A percentile compares a stretch with the other conserved stretches of the same genome.
phyloP scores from a whole-genome alignment of 805 yeast genomes.

The Zygotorulaspora florentina region DNA sequence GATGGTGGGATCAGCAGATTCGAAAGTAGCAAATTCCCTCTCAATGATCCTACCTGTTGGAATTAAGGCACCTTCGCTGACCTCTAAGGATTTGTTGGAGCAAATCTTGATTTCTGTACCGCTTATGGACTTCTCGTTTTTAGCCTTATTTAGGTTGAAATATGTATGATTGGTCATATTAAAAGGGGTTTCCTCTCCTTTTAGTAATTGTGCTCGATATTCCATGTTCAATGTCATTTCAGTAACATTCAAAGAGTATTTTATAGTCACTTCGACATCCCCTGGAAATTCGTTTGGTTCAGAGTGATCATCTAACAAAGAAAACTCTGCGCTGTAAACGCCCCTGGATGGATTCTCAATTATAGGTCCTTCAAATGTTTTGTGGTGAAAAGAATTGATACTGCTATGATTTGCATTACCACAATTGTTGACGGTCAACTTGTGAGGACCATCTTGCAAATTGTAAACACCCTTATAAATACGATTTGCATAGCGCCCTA shows the following conservation, averaged over 20 bases:
- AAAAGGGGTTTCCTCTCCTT: constrained; percentile 44
- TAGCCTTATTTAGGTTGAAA: constrained; percentile 45
- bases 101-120: constrained; percentile 40
- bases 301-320: constrained; percentile 36
- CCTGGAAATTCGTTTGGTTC: constrained; percentile 61
- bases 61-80: constrained; percentile 36
- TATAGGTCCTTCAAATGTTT: constrained; percentile 51
- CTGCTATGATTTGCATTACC: constrained; percentile 54
- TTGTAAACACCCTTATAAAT: constrained; percentile 43
- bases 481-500: constrained; percentile 65
- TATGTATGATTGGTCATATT: constrained; percentile 62
- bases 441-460: constrained; percentile 40
- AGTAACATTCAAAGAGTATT: constrained; percentile 40
- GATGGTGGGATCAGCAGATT: constrained; percentile 24
- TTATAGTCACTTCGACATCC: constrained; percentile 43
- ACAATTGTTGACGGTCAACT: constrained; percentile 43
- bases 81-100: constrained; percentile 41
- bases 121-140: constrained; percentile 29
- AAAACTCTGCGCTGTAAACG: constrained; percentile 36
- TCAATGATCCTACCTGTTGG: constrained; percentile 47
- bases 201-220: constrained; percentile 35
- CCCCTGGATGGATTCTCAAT: constrained; percentile 34
- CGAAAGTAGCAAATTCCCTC: constrained; percentile 25
- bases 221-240: constrained; percentile 43
- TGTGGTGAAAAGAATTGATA: constrained; percentile 46